phyloP scores from a whole-genome alignment of 345 rosid species.

The Adansonia digitata region DNA sequence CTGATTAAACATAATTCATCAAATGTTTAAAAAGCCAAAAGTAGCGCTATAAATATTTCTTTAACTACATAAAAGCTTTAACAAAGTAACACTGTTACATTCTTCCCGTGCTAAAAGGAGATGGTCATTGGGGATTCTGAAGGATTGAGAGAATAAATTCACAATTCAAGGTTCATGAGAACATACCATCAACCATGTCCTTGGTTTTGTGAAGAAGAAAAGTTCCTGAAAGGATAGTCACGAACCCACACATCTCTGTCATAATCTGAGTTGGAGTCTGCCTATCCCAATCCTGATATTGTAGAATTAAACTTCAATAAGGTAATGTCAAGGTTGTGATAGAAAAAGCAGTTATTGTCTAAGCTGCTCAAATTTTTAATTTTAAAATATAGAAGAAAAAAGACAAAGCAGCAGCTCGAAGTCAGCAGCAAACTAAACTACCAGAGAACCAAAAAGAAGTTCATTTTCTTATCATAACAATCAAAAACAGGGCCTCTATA shows the following conservation, averaged over 20 bases:
- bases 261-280: conserved; percentile 52
- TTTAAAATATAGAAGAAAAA: too few species aligned
- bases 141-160: not conserved
- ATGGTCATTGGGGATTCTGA: not conserved
- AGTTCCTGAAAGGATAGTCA: conserved; percentile 54
- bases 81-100: not conserved
- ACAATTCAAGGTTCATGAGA: not conserved
- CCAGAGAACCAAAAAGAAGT: too few species aligned
- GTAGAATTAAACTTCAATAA: conserved; percentile 12
- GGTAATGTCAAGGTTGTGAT: too few species aligned
- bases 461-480: too few species aligned
- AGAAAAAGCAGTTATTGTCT: too few species aligned
- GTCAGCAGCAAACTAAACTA: not conserved
- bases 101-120: not conserved
- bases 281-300: conserved; percentile 53
- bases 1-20: conserved; percentile 3
- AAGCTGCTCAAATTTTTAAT: too few species aligned
- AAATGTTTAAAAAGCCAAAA: not conserved
- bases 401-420: not conserved
- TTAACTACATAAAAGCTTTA: not conserved
- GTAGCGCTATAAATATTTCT: not conserved
- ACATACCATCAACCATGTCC: conserved; percentile 53
- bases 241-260: conserved; percentile 51
- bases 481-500: not conserved
- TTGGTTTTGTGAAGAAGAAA: conserved; percentile 58